These are phyloP conservation scores for Stromatinia cepivora DNA, from an alignment of 2,329 filamentous ascomycete genomes.

Conservation along the genomic window DNA sequence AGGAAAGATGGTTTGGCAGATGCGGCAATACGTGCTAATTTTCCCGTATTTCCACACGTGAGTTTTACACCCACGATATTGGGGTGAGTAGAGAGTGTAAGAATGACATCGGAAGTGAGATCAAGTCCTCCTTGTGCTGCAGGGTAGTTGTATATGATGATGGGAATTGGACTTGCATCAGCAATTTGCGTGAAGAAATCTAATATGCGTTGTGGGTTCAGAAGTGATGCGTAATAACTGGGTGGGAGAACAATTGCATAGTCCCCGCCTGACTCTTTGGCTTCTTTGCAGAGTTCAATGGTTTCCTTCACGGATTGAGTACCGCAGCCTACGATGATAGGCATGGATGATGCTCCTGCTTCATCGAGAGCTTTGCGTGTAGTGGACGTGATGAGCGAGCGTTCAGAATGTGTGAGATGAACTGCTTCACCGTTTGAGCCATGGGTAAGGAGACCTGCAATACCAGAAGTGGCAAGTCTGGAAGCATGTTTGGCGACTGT, in stretches of 20 bases:
- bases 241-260: conserved; percentile 45
- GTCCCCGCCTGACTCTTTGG: conserved; percentile 43
- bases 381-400: conserved; percentile 43
- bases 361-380: conserved; percentile 42
- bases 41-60: conserved; percentile 45
- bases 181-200: conserved; percentile 53
- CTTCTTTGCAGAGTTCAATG: conserved; percentile 44
- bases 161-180: conserved; percentile 44
- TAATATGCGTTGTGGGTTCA: conserved; percentile 50
- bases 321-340: conserved; percentile 47
- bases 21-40: conserved; percentile 46
- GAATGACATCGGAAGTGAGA: conserved; percentile 45
- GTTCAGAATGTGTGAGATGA: conserved; percentile 45
- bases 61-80: conserved; percentile 45
- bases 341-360: conserved; percentile 37
- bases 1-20: conserved; percentile 10
- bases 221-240: conserved; percentile 45
- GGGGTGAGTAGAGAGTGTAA: conserved; percentile 38
- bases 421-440: conserved; percentile 50
- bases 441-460: conserved; percentile 42
- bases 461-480: conserved; percentile 50
- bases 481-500: conserved; percentile 43
- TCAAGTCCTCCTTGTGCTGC: conserved; percentile 47
- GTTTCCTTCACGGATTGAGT: conserved; percentile 45
- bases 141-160: conserved; percentile 52